phyloP scores from a whole-genome alignment of 768 basidiomycete genomes.

The Amanita thiersii region DNA sequence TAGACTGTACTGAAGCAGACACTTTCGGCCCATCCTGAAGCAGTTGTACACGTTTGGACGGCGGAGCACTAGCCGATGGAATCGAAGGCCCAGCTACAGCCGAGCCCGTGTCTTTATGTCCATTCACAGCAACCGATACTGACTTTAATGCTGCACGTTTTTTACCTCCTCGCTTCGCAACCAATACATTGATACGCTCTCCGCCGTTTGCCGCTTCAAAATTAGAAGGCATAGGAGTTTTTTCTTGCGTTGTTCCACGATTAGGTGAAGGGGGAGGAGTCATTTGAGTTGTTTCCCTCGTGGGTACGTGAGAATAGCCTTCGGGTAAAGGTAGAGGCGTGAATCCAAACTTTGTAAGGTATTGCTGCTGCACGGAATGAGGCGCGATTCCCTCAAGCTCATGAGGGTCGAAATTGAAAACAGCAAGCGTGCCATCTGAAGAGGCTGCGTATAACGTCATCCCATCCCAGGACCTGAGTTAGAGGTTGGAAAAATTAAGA shows the following conservation, averaged over 20 bases:
- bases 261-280: constrained; percentile 45
- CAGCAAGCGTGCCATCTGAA: constrained; percentile 90
- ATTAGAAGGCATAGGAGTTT: constrained; percentile 14
- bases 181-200: constrained; percentile 63
- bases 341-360: constrained; percentile 78
- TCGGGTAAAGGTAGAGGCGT: constrained; percentile 56
- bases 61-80: constrained; percentile 16
- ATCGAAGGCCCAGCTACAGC: constrained; percentile 9
- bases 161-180: constrained; percentile 66
- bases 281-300: constrained; percentile 17
- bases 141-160: constrained; percentile 36
- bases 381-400: constrained; percentile 81
- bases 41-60: constrained; percentile 29
- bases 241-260: constrained; percentile 16
- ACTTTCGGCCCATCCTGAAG: constrained; percentile 17
- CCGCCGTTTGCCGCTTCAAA: constrained; percentile 29
- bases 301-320: constrained; percentile 52
- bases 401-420: constrained; percentile 73
- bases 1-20: constrained; percentile 11
- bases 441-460: constrained; percentile 90
- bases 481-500: neutral
- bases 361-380: constrained; percentile 64
- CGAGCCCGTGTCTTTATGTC: constrained; percentile 4
- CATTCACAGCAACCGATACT: constrained; percentile 16
- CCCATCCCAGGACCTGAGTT: constrained; percentile 82